Percentiles rank a stretch among this genome's conserved stretches.
These are phyloP conservation scores for Magnolia sinica DNA, from an alignment of 164 flowering plant genomes.

Conservation along the genomic window DNA sequence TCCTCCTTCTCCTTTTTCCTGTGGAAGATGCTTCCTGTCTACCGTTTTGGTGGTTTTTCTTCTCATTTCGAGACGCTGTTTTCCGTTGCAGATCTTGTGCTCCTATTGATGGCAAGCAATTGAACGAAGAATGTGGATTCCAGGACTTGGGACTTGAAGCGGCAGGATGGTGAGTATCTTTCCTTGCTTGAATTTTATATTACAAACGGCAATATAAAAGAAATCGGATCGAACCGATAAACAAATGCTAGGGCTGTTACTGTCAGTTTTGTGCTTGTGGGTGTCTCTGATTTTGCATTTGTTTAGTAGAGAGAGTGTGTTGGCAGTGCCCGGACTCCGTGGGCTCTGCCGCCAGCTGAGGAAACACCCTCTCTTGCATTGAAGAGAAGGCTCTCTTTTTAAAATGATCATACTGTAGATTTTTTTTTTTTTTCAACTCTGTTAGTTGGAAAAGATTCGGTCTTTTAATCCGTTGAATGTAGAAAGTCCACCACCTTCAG, in stretches of 20 bases:
- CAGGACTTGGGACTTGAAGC: constrained; percentile 49
- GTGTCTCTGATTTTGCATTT: constrained; percentile 41
- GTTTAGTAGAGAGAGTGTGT: constrained; percentile 47
- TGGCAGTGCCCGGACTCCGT: constrained; percentile 57
- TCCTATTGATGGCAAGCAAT: constrained; percentile 8
- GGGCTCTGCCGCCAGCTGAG: constrained; percentile 77
- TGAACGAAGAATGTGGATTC: constrained; percentile 25
- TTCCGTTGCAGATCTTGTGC: constrained; percentile 45
- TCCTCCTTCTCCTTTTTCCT: not conserved
- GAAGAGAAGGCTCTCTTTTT: constrained; percentile 4
- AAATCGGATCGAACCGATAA: constrained; percentile 26
- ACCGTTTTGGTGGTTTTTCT: constrained; percentile 46
- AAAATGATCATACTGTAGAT: constrained; percentile 19
- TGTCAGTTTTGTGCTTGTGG: constrained; percentile 64
- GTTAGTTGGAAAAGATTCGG: constrained; percentile 49
- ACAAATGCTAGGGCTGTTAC: constrained; percentile 30
- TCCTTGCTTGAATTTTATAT: constrained; percentile 10
- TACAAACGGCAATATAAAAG: constrained; percentile 18
- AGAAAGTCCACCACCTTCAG: constrained; percentile 31
- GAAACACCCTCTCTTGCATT: constrained; percentile 66
- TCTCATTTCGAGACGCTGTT: constrained; percentile 82
- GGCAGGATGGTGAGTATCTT: constrained; percentile 27
- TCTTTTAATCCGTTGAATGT: constrained; percentile 27
- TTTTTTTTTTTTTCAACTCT: constrained; percentile 37
- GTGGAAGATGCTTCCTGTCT: constrained; percentile 59